Evolutionary conservation across 768 basidiomycete species (phyloP), one percentile per base, ranked within the genome.

Genomic region (Amanita muscaria): DNA sequence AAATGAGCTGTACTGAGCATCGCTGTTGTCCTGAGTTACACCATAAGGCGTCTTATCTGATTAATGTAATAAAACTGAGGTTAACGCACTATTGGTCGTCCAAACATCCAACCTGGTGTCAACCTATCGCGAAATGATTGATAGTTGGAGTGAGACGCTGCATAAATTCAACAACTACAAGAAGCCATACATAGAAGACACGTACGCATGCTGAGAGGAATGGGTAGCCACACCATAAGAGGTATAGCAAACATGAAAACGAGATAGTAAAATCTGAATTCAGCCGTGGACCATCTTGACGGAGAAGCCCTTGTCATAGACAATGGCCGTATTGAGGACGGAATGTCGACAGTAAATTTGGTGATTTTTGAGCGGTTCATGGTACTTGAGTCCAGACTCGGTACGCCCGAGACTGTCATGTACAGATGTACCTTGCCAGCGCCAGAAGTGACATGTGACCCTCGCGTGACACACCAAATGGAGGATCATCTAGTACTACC

Each of bases 1-100:
- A 62, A 99, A 96, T 3, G 80, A 74, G 19, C 84, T 83, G 59
- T 92, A 97, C 66, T 98, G 96, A 0, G 72, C 66, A 56, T 98
- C 96, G 50, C 88, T 90, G 56, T 84, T 88, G 62, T 99, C 96
- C 94, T 97, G 21, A 6, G 12, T 16, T 16, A 5, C 50, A 8
- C 27, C 38, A 29, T 32, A 24, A 19, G 39, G 25, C 49, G 39
- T 49, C 19, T 40, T 49, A 25, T 46, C 44, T 25, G 34, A 36
- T 12, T 27, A 10, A 37, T 29, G 27, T 19, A 10, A 18, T n/a
- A 41, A 44, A 44, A 19, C 34, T 33, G 24, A 30, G n/a, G 42
- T 38, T 8, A 4, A 70, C 86, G 64, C 56, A 94, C 93, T 10
- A 93, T 73, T 58, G 69, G 60, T 23, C 88, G 79, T 30, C 81